A percentile compares a stretch with the other conserved stretches of the same genome.
Conservation (phyloP, 2,329 filamentous ascomycete species). For the Neofusicoccum parvum region DNA sequence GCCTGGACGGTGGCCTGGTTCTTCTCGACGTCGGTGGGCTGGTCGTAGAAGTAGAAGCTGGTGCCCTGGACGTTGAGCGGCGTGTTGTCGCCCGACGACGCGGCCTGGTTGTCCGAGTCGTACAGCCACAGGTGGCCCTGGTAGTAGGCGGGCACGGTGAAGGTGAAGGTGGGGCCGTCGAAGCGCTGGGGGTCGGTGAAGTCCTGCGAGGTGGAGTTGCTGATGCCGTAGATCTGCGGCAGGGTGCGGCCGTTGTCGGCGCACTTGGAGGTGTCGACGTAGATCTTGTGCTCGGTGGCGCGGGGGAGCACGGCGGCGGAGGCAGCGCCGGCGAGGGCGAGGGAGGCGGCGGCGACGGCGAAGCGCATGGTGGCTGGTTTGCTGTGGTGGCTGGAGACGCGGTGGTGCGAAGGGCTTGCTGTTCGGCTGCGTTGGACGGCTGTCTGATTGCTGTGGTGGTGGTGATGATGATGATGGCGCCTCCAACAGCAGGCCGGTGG, state of each 20-base stretch:
- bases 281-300: constrained; percentile 15
- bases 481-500: background rate
- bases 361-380: constrained; percentile 4
- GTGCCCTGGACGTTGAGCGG: constrained; percentile 12
- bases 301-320: constrained; percentile 3
- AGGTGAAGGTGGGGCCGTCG: constrained; percentile 17
- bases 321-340: background rate
- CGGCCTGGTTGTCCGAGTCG: constrained; percentile 13
- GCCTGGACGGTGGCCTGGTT: constrained; percentile 5
- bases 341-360: constrained; percentile 5
- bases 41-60: constrained; percentile 11
- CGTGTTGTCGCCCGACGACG: constrained; percentile 6
- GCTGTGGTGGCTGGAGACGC: background rate
- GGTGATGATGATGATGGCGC: background rate
- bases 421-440: background rate
- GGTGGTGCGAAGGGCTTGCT: background rate
- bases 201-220: constrained; percentile 7
- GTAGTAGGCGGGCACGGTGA: constrained; percentile 15
- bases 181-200: constrained; percentile 11
- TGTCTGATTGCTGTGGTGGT: background rate
- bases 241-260: constrained; percentile 10
- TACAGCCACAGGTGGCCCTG: constrained; percentile 18
- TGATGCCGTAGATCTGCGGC: constrained; percentile 12
- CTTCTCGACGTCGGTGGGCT: constrained; percentile 2
- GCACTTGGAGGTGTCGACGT: constrained; percentile 13